Evolutionary conservation across 176 grass and related monocot genomes (phyloP).

Genomic region (Rhynchospora tenuis): DNA sequence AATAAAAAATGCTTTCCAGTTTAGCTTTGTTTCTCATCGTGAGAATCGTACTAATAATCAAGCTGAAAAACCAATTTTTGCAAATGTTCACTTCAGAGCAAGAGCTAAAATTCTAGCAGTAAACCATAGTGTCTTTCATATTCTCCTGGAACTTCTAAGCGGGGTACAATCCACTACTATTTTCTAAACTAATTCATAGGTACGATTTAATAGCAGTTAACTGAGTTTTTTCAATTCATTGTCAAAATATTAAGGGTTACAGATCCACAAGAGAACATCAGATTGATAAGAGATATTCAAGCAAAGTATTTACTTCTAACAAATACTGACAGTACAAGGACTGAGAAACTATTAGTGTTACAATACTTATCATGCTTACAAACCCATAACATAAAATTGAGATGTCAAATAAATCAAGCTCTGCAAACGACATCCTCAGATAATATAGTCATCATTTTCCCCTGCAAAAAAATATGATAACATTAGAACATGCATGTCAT

Average conservation of each 20-base stretch:
- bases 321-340: background rate
- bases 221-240: background rate
- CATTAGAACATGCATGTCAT: background rate
- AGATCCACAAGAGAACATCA: background rate
- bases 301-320: background rate
- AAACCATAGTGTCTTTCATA: background rate
- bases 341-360: background rate
- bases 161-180: background rate
- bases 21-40: too few relatives aligned
- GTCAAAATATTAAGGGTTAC: background rate
- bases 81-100: background rate
- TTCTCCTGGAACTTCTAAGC: background rate
- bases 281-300: background rate
- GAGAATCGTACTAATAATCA: background rate
- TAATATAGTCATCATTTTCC: constrained; percentile 19
- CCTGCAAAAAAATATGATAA: background rate
- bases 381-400: background rate
- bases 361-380: background rate
- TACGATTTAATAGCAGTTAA: background rate
- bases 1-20: too few relatives aligned
- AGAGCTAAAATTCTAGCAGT: background rate
- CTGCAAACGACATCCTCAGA: background rate
- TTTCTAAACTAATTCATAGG: background rate
- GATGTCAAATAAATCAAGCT: background rate
- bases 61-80: background rate